A percentile compares a stretch with the other conserved stretches of the same genome.
Evolutionary conservation across 2,329 filamentous ascomycete species (phyloP).

Genomic region (Dissoconium aciculare): DNA sequence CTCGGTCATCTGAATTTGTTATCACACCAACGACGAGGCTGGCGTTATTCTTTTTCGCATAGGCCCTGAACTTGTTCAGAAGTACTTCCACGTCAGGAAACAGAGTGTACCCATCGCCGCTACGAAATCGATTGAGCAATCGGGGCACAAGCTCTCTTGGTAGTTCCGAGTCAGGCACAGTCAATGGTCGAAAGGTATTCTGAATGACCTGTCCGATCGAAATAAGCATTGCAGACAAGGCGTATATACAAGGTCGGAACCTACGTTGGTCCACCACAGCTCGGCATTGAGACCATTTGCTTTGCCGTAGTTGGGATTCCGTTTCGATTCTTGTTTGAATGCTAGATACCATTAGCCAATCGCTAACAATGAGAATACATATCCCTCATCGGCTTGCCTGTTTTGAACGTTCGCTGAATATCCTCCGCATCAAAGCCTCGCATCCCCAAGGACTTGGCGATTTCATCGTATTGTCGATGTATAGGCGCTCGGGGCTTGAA

Average conservation of each 20-base stretch:
- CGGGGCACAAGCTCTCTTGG: constrained; percentile 34
- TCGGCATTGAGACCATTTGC: constrained; percentile 36
- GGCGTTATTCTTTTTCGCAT: constrained; percentile 5
- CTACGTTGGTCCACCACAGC: constrained; percentile 46
- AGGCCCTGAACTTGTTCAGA: constrained; percentile 28
- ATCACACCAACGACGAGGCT: constrained; percentile 38
- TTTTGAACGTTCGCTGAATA: constrained; percentile 27
- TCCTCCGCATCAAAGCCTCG: constrained; percentile 28
- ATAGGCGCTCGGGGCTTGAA: constrained; percentile 40
- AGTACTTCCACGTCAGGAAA: constrained; percentile 34
- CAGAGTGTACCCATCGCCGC: constrained; percentile 37
- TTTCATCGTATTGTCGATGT: constrained; percentile 38
- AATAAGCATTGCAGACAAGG: not conserved
- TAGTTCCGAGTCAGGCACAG: constrained; percentile 21
- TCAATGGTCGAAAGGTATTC: constrained; percentile 36
- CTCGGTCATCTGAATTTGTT: constrained; percentile 49
- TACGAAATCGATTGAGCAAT: constrained; percentile 40
- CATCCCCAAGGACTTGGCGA: constrained; percentile 39
- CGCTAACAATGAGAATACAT: not conserved
- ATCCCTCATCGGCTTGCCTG: constrained; percentile 18
- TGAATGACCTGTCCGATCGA: constrained; percentile 32
- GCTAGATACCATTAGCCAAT: constrained; percentile 20
- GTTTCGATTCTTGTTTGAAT: constrained; percentile 33
- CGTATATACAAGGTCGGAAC: not conserved
- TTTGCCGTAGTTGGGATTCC: constrained; percentile 46